Evolutionary conservation across 495 filamentous ascomycete genomes (phyloP).

Genomic region (Xylaria grammica): DNA sequence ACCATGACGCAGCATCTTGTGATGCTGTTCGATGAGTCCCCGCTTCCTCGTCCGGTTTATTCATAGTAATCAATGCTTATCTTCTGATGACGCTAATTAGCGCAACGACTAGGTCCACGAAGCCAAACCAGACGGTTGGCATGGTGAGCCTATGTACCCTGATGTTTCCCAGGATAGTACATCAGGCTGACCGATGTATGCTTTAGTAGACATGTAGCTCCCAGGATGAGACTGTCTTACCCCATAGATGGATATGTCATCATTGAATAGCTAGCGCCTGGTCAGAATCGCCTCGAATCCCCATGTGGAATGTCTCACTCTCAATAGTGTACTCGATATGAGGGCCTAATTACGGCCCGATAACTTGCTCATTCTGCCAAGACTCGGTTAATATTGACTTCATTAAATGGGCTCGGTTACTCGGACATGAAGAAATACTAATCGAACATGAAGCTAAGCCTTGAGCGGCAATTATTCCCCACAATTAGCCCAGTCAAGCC

Average conservation of each 20-base stretch:
- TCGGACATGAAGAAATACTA: too few species aligned
- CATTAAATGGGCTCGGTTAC: too few species aligned
- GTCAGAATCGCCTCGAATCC: neutral
- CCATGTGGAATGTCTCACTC: neutral
- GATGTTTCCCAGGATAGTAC: neutral
- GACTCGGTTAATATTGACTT: too few species aligned
- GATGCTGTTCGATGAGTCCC: neutral
- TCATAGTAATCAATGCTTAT: slow-evolving; percentile 5
- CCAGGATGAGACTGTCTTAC: neutral
- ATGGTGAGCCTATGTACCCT: neutral
- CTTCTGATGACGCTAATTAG: neutral
- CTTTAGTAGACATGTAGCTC: neutral
- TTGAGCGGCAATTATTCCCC: too few species aligned
- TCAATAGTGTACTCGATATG: neutral
- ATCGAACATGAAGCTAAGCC: too few species aligned
- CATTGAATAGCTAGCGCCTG: neutral
- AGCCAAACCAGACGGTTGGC: neutral
- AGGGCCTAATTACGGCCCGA: too few species aligned
- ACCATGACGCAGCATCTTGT: neutral
- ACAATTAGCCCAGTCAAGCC: too few species aligned
- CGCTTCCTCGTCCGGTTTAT: neutral
- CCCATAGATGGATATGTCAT: neutral
- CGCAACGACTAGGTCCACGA: neutral
- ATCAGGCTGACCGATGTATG: neutral
- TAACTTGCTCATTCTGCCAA: slow-evolving; percentile 1